Percentiles rank a stretch among this genome's conserved stretches.
These are phyloP conservation scores for Pleurotus pulmonarius DNA, from an alignment of 768 basidiomycete genomes.

Conservation along the genomic window DNA sequence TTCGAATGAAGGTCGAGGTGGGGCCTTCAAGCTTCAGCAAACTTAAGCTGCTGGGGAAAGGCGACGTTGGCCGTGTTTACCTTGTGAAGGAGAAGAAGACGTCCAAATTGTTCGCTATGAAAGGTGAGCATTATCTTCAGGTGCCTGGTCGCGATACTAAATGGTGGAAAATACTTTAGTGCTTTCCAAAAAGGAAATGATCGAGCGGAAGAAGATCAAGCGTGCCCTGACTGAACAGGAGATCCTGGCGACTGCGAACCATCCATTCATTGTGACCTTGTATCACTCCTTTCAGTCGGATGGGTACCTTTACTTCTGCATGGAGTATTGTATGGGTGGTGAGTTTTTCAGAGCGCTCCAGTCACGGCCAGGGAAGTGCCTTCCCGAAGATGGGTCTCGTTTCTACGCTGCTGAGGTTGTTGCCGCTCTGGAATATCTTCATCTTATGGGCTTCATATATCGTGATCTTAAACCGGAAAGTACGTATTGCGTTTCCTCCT, in stretches of 20 bases:
- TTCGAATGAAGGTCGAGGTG: slow-evolving; percentile 74
- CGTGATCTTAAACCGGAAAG: slow-evolving; percentile 99
- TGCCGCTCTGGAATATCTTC: slow-evolving; percentile 96
- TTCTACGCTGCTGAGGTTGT: slow-evolving; percentile 99
- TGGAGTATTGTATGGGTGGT: slow-evolving; percentile 99
- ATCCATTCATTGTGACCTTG: slow-evolving; percentile 98
- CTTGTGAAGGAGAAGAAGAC: slow-evolving; percentile 98
- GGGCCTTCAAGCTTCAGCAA: slow-evolving; percentile 93
- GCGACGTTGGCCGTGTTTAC: slow-evolving; percentile 98
- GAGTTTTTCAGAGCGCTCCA: slow-evolving; percentile 99
- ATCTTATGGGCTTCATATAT: slow-evolving; percentile 99
- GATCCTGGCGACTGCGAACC: slow-evolving; percentile 96
- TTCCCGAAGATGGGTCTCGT: slow-evolving; percentile 90
- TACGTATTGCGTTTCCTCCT: slow-evolving; percentile 41
- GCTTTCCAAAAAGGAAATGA: slow-evolving; percentile 99
- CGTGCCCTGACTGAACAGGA: slow-evolving; percentile 98
- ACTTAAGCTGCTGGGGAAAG: slow-evolving; percentile 97
- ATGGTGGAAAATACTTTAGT: slow-evolving; percentile 52
- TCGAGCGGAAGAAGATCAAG: slow-evolving; percentile 99
- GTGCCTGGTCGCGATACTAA: slow-evolving; percentile 23
- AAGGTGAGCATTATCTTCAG: slow-evolving; percentile 60
- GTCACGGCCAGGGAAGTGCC: slow-evolving; percentile 93
- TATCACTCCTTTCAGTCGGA: slow-evolving; percentile 99
- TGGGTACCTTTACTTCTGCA: slow-evolving; percentile 97
- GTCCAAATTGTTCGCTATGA: slow-evolving; percentile 96